Evolutionary conservation across 2,329 filamentous ascomycete genomes (phyloP), one percentile per base, ranked within the genome.

Genomic region (Corniculantispora saksenae): DNA sequence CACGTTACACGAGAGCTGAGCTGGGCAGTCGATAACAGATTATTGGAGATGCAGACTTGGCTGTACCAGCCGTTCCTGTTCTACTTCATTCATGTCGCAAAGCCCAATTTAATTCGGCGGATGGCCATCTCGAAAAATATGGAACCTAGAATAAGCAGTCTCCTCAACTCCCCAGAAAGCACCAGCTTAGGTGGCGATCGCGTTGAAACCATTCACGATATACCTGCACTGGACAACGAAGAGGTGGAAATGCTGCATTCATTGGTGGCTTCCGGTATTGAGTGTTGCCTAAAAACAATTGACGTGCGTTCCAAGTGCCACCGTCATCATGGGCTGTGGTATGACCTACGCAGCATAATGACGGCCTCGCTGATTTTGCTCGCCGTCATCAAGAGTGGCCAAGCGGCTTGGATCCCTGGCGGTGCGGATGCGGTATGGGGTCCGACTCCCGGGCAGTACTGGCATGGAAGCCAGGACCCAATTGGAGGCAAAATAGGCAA

Each of bases 321-420:
- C 56, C 62, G 71, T 12, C 71, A 72, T 47, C 71, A 74, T 40
- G 72, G 71, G 2, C 68, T 70, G 0, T 74, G 72, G 71, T 74
- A 68, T 29, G 69, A 69, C 21, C 54, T 70, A 38, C 69, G 71
- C 2, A 68, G 67, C 43, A 65, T 69, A 45, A 70, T 70, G 66
- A 67, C 65, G 12, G 66, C 68, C 15, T 64, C 67, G 15, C 51
- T 70, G 3, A 59, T 69, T 17, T 61, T 71, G 27, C 58, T 70
- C 13, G 69, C 64, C 23, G 61, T 70, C 15, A 61, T 69, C 55
- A 70, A 69, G 61, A 67, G 66, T 23, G 69, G 68, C 15, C 65
- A 67, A 38, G 61, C 48, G 3, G 65, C 54, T 13, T 70, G 69
- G 69, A 70, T 70, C 4, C 69, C 68, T 0, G 69, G 69, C 13